These are phyloP conservation scores for Passiflora organensis DNA, from an alignment of 345 rosid species.

Conservation along the genomic window DNA sequence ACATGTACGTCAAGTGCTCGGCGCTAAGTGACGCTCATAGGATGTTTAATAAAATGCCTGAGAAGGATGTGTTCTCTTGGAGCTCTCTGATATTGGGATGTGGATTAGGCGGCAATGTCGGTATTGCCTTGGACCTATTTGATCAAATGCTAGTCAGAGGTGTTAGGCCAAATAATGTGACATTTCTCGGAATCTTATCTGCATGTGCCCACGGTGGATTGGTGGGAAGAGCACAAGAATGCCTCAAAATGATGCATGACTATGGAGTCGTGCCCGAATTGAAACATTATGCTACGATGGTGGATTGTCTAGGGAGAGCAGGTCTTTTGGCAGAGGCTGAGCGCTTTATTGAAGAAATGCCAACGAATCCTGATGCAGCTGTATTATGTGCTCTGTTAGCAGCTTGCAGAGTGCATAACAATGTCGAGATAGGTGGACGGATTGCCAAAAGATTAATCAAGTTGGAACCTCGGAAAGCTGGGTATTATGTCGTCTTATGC, in stretches of 20 bases:
- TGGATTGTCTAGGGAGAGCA: constrained; percentile 54
- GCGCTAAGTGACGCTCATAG: constrained; percentile 26
- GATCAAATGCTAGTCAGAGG: constrained; percentile 32
- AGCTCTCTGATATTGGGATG: constrained; percentile 59
- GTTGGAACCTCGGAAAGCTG: constrained; percentile 43
- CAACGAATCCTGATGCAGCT: constrained; percentile 54
- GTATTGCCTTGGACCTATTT: constrained; percentile 33
- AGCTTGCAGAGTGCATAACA: constrained; percentile 51
- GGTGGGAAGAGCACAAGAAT: constrained; percentile 37
- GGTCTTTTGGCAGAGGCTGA: constrained; percentile 60
- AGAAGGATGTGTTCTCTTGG: constrained; percentile 57
- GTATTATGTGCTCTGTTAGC: constrained; percentile 47
- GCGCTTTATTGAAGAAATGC: constrained; percentile 47
- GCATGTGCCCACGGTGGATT: constrained; percentile 64
- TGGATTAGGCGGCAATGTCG: constrained; percentile 44
- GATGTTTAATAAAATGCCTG: constrained; percentile 37
- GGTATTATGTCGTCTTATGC: constrained; percentile 51
- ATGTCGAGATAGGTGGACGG: constrained; percentile 54
- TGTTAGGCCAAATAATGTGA: constrained; percentile 47
- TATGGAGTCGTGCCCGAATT: constrained; percentile 34
- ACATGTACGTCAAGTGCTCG: constrained; percentile 53
- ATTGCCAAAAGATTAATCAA: constrained; percentile 45
- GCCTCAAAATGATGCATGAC: constrained; percentile 38
- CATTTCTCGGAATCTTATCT: constrained; percentile 59
- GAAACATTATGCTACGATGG: constrained; percentile 54